A percentile compares a stretch with the other conserved stretches of the same genome.
Evolutionary conservation across 345 rosid genomes (phyloP).

Genomic region (Lenwebbia sp.): DNA sequence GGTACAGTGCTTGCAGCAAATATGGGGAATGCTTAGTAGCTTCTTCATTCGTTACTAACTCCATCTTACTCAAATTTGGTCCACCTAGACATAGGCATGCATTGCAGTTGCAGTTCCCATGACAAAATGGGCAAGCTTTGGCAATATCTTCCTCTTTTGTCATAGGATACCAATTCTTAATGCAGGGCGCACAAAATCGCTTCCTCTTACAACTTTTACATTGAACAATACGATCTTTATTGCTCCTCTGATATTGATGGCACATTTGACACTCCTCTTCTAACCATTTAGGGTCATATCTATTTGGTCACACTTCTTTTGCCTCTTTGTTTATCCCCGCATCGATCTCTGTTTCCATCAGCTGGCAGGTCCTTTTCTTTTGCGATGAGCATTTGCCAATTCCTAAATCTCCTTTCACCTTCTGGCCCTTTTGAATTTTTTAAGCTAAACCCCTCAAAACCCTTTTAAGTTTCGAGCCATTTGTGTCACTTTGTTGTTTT

Average conservation of each 20-base stretch:
- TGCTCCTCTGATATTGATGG: constrained; percentile 30
- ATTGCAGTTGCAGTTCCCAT: constrained; percentile 43
- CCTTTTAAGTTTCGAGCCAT: too few relatives aligned
- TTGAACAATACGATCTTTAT: constrained; percentile 12
- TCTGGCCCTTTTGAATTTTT: too few relatives aligned
- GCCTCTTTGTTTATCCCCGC: too few relatives aligned
- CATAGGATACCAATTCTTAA: constrained; percentile 29
- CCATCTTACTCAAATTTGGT: background rate
- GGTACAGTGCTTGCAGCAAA: constrained; percentile 12
- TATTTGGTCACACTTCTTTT: too few relatives aligned
- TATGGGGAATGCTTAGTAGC: constrained; percentile 4
- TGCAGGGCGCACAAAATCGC: constrained; percentile 15
- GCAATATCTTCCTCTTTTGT: constrained; percentile 26
- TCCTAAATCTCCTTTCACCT: too few relatives aligned
- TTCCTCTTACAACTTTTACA: constrained; percentile 8
- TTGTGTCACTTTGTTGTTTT: too few relatives aligned
- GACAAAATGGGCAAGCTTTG: constrained; percentile 32
- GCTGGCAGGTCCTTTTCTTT: too few relatives aligned
- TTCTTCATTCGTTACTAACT: background rate
- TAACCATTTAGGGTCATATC: background rate
- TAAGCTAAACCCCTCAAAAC: too few relatives aligned
- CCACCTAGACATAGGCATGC: constrained; percentile 36
- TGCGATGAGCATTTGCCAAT: too few relatives aligned
- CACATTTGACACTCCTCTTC: constrained; percentile 6
- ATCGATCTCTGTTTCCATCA: too few relatives aligned